Base-by-base conservation (phyloP, 1,284 basidiomycete genomes). In the Ustilago nuda region DNA sequence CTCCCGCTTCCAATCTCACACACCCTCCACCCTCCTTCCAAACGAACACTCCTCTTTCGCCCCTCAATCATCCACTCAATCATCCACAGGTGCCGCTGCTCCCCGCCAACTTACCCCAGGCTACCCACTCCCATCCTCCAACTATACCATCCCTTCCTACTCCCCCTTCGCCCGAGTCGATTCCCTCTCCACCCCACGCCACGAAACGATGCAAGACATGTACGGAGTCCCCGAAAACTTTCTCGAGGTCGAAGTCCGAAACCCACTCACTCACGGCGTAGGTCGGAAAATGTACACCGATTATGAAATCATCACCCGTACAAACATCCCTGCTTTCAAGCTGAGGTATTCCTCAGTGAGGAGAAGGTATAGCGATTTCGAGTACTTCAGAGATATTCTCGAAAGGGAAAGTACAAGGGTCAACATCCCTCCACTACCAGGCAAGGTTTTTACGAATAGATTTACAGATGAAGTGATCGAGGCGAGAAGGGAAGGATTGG, bases 401-500 rank as follows among this genome's bases (percentile, higher is more conserved):
- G 97, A 99, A 87, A 91, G 95, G 78, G 96, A 99, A 87, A 93
- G 92, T 11, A 98, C 95, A 6, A 90, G 97, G 32, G 97, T 99
- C 77, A 99, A 98, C 87, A 98, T 99, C 82, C 96, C 96, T 0
- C 91, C 94, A 27, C 90, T 99, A 48, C 97, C 96, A 1, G 96
- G 96, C 66, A 99, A 99, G 87, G 87, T 88, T 3, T 87, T 87
- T 55, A 87, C 86, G 8, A 87, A 86, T 39, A 90, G 96, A 36
- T 99, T 99, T 88, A 95, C 94, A 15, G 96, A 98, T 83, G 96
- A 99, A 86, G 93, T 98, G 51, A 98, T 99, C 70, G 96, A 98
- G 87, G 88, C 89, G 63, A 89, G 96, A 69, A 89, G 95, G 69
- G 95, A 98, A 84, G 96, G 97, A 0, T 88, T 99, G 39, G 96